Evolutionary conservation across 805 yeast genomes (phyloP).

Genomic region (Suhomyces pyralidae): DNA sequence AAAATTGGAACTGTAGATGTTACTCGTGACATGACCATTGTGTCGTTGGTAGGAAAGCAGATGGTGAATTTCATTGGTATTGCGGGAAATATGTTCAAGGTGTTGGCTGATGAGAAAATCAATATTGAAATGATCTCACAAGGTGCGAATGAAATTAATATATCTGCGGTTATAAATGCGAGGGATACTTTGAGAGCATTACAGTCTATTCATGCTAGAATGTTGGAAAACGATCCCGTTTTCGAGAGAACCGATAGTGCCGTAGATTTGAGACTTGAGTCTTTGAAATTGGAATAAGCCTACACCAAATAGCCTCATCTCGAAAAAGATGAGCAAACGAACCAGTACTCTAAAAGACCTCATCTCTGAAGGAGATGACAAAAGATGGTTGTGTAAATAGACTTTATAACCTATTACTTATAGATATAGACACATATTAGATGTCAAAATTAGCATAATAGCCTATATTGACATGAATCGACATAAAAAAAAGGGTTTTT

Average conservation of each 20-base stretch:
- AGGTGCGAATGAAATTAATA: constrained; percentile 97
- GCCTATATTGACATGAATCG: no score
- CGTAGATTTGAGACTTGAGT: constrained; percentile 30
- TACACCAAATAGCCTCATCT: background rate
- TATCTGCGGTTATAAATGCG: constrained; percentile 89
- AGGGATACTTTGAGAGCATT: constrained; percentile 81
- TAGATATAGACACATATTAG: background rate
- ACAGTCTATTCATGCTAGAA: constrained; percentile 74
- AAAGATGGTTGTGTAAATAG: background rate
- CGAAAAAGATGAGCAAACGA: background rate
- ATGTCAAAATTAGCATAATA: no score
- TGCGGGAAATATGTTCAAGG: constrained; percentile 95
- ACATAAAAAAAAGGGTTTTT: no score
- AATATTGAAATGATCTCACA: constrained; percentile 98
- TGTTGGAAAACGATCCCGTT: constrained; percentile 49
- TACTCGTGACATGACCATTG: constrained; percentile 82
- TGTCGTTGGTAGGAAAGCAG: constrained; percentile 92
- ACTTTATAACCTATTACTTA: background rate
- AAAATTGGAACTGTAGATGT: constrained; percentile 87
- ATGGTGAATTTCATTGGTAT: constrained; percentile 96
- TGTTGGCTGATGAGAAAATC: constrained; percentile 84
- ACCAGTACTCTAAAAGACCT: no score
- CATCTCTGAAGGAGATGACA: no score
- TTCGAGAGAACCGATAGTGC: constrained; percentile 22
- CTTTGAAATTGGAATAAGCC: constrained; percentile 15